These are phyloP conservation scores for Euphorbia tirucalli DNA, from an alignment of 345 rosid genomes.

Conservation along the genomic window DNA sequence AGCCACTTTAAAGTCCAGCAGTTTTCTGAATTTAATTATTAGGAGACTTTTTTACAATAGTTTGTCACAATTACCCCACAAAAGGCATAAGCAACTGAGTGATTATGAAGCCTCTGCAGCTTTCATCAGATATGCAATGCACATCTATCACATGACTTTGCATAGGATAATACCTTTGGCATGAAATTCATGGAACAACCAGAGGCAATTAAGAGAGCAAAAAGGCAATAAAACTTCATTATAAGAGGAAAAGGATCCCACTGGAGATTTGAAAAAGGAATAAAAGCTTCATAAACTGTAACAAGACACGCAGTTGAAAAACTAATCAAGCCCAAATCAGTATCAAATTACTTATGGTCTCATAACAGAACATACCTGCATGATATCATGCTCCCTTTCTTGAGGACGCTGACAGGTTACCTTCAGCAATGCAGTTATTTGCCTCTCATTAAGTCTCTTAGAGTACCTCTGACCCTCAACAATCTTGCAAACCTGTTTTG, in stretches of 20 bases:
- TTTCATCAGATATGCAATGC: no score
- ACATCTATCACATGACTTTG: no score
- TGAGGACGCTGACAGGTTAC: constrained; percentile 93
- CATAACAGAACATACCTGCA: constrained; percentile 41
- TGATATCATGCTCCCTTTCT: constrained; percentile 76
- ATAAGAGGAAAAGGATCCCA: no score
- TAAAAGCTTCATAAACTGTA: neutral
- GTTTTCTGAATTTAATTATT: neutral
- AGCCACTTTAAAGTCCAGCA: neutral
- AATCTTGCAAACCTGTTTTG: constrained; percentile 80
- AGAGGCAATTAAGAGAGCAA: no score
- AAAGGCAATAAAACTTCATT: no score
- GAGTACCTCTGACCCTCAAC: constrained; percentile 98
- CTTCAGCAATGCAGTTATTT: constrained; percentile 82
- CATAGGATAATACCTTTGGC: no score
- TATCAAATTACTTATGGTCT: neutral
- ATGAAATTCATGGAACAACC: no score
- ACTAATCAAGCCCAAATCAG: neutral
- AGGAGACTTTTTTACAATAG: neutral
- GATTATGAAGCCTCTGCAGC: no score
- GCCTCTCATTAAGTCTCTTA: constrained; percentile 88
- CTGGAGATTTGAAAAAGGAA: no score
- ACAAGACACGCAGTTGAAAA: neutral
- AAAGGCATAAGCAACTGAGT: no score
- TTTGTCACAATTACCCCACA: no score